Base-by-base conservation (phyloP, 2,329 filamentous ascomycete genomes). In the Chalara sp. region DNA sequence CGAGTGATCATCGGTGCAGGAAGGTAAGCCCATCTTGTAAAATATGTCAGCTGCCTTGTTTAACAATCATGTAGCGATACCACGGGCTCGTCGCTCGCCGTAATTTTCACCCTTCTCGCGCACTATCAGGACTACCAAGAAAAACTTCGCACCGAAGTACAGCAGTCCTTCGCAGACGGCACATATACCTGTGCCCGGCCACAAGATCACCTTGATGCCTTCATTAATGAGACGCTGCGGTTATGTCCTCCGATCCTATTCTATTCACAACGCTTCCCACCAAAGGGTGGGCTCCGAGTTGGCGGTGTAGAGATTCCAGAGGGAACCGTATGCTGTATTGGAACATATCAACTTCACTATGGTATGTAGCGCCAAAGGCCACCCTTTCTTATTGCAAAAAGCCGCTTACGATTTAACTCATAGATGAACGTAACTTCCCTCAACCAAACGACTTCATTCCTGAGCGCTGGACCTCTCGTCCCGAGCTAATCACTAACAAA, bases 31-130 rank as follows among this genome's bases (percentile, higher is more conserved):
- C 2, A 4, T 21, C 37, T 11, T 30, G 6, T 8, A 35, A 5
- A 5, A 28, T 6, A 21, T 13, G 11, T 21, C 28, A 21, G 21
- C 21, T 2, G 21, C 13, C 6, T 3, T 37, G 5, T 21, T 32
- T 41, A 33, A 47, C 21, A 21, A 28, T 13, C 3, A 32, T 32
- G 8, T 6, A 70, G 66, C 35, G 72, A 75, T 53, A 75, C 72
- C 6, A 72, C 70, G 0, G 63, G 70, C 6, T 64, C 67, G 1
- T 66, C 69, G 0, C 56, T 75, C 21, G 65, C 68, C 1, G 63
- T 64, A 47, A 58, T 72, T 6, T 70, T 76, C 59, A 74, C 70
- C 54, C 51, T 58, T 33, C 47, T 65, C 2, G 53, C 50, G 7
- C 42, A 48, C 4, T 45, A 54, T 6, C 60, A 51, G 0, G 37